Conservation (phyloP, 306 rosid genomes). For the cucumber (Cucumis sativus) region DNA sequence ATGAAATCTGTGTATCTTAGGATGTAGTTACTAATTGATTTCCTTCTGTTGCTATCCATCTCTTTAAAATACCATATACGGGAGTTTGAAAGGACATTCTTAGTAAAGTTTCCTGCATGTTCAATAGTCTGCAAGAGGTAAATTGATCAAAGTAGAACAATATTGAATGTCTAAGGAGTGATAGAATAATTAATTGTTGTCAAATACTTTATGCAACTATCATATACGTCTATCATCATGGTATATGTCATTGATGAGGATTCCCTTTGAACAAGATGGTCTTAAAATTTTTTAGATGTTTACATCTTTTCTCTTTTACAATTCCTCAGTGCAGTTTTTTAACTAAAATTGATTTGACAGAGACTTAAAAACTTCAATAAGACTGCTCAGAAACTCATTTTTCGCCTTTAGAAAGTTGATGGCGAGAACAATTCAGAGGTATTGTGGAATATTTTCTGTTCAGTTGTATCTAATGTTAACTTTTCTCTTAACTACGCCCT, state of each 20-base stretch:
- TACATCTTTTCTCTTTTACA: not conserved
- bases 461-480: not conserved
- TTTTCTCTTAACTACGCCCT: not conserved
- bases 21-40: too few species aligned
- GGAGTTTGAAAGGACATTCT: conserved; percentile 81
- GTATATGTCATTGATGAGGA: not conserved
- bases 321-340: not conserved
- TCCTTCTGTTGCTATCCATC: not conserved
- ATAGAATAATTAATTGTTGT: conserved; percentile 16
- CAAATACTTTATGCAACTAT: not conserved
- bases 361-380: conserved; percentile 76
- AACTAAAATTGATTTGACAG: conserved; percentile 21
- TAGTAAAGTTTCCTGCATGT: conserved; percentile 71
- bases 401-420: conserved; percentile 63
- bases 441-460: not conserved
- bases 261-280: not conserved
- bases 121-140: conserved; percentile 81
- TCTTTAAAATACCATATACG: conserved; percentile 61
- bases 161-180: conserved; percentile 90
- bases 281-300: not conserved
- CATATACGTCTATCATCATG: not conserved
- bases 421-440: conserved; percentile 92
- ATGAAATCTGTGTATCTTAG: too few species aligned
- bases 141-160: conserved; percentile 90
- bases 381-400: conserved; percentile 65